Evolutionary conservation across 1,284 basidiomycete genomes (phyloP).

Genomic region (Golubevia sp.): DNA sequence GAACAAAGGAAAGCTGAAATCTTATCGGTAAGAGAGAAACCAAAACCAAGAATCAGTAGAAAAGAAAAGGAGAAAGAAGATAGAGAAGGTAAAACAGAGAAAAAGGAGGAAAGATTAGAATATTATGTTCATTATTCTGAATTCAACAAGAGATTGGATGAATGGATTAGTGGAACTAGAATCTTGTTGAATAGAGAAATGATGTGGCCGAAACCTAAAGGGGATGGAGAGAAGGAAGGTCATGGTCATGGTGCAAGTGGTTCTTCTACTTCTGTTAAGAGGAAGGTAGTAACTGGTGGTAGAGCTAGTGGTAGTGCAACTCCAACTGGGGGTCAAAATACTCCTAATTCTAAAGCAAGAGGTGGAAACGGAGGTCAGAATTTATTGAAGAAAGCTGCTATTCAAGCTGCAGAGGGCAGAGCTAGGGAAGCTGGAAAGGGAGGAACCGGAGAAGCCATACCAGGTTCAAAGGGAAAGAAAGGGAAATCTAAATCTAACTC

Average conservation of each 20-base stretch:
- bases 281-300: slow-evolving; percentile 25
- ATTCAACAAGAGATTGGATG: slow-evolving; percentile 97
- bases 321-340: slow-evolving; percentile 24
- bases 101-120: slow-evolving; percentile 66
- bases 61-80: slow-evolving; percentile 26
- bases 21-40: slow-evolving; percentile 50
- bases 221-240: slow-evolving; percentile 32
- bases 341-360: slow-evolving; percentile 17
- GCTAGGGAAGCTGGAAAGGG: slow-evolving; percentile 63
- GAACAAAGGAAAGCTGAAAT: slow-evolving; percentile 57
- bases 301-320: slow-evolving; percentile 8
- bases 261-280: not conserved
- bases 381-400: not conserved
- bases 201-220: slow-evolving; percentile 80
- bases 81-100: slow-evolving; percentile 67
- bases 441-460: slow-evolving; percentile 8
- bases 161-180: slow-evolving; percentile 91
- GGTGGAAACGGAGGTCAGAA: slow-evolving; percentile 2
- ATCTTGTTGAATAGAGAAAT: slow-evolving; percentile 83
- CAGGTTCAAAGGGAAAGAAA: too few relatives aligned
- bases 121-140: slow-evolving; percentile 97
- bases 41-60: slow-evolving; percentile 38
- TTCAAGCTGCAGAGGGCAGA: not conserved
- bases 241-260: too few relatives aligned
- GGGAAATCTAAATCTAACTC: not conserved